A percentile compares a stretch with the other conserved stretches of the same genome.
phyloP scores from a whole-genome alignment of 331 rosid species.

The Arachis monticola region DNA sequence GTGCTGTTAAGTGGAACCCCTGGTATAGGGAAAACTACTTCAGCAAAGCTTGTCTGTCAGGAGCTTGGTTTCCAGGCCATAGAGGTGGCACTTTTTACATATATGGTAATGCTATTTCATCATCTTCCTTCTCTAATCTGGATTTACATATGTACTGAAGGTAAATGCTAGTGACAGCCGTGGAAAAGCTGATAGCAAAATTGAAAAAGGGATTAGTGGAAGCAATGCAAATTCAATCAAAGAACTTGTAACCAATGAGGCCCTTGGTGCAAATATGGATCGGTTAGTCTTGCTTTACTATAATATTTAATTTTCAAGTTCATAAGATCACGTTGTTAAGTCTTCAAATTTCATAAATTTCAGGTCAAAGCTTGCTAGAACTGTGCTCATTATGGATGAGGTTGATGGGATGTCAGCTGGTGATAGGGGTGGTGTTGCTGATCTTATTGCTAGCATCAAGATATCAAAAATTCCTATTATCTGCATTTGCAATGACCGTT shows the following conservation, averaged over 20 bases:
- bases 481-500: constrained; percentile 97
- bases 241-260: constrained; percentile 77
- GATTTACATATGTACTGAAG: constrained; percentile 47
- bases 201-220: constrained; percentile 86
- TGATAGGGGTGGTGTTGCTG: constrained; percentile 98
- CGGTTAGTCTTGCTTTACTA: constrained; percentile 56
- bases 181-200: constrained; percentile 92
- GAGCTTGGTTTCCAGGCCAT: constrained; percentile 85
- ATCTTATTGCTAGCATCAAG: constrained; percentile 92
- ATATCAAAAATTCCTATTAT: constrained; percentile 91
- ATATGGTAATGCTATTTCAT: constrained; percentile 12
- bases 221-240: constrained; percentile 86
- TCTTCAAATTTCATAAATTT: constrained; percentile 38
- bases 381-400: constrained; percentile 97
- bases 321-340: constrained; percentile 29
- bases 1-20: constrained; percentile 91
- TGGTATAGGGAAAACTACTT: constrained; percentile 96
- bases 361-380: constrained; percentile 75
- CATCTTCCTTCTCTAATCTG: constrained; percentile 20
- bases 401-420: constrained; percentile 99
- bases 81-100: constrained; percentile 60
- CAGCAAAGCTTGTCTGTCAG: constrained; percentile 92
- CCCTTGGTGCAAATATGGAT: constrained; percentile 55
- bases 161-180: constrained; percentile 98
- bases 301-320: constrained; percentile 38